phyloP scores from a whole-genome alignment of 768 basidiomycete genomes.

The Podaxis rugospora region DNA sequence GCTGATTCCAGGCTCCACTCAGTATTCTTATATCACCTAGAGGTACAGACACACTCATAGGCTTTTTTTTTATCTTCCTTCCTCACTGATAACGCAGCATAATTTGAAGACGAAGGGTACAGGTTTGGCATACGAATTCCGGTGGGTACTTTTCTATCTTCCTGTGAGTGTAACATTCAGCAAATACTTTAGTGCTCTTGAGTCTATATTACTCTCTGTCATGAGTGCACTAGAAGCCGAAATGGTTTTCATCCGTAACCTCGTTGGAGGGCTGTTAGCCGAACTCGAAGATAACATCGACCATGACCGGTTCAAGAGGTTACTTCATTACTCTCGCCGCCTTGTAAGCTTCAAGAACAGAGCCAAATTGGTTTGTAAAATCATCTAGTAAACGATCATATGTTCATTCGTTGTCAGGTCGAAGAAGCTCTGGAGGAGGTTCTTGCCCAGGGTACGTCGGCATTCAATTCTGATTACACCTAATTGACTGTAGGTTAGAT shows the following conservation, averaged over 20 bases:
- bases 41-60: constrained; percentile 39
- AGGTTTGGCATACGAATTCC: constrained; percentile 83
- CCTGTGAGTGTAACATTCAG: not conserved
- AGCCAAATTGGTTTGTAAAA: constrained; percentile 63
- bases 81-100: constrained; percentile 44
- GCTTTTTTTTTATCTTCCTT: not conserved
- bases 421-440: constrained; percentile 91
- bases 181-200: constrained; percentile 62
- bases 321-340: constrained; percentile 89
- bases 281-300: constrained; percentile 96
- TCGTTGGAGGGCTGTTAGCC: constrained; percentile 85
- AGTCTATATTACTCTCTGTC: constrained; percentile 89
- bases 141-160: constrained; percentile 38
- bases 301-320: constrained; percentile 86
- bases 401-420: constrained; percentile 44
- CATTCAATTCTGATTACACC: constrained; percentile 5
- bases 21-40: constrained; percentile 83
- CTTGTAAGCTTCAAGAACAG: constrained; percentile 88
- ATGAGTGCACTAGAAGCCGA: constrained; percentile 93
- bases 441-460: constrained; percentile 68
- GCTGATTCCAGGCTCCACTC: constrained; percentile 83
- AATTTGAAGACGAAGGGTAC: constrained; percentile 72
- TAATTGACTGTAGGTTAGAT: constrained; percentile 42
- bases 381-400: not conserved
- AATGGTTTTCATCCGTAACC: constrained; percentile 89